Conservation (phyloP, 305 asterid genomes). For the Fraxinus sp. region DNA sequence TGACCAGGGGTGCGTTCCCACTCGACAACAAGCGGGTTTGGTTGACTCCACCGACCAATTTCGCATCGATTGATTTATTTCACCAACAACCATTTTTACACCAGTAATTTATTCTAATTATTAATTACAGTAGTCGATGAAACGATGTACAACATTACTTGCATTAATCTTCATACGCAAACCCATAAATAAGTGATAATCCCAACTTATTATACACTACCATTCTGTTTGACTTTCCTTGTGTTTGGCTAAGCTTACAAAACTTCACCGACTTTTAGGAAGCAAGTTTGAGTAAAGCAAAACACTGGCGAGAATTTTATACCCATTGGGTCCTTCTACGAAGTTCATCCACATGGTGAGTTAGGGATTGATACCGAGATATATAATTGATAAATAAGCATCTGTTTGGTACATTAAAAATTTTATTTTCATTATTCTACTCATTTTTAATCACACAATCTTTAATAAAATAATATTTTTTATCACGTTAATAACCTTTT, state of each 20-base stretch:
- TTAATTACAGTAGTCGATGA: neutral
- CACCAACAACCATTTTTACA: neutral
- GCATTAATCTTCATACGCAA: neutral
- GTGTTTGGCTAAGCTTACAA: neutral
- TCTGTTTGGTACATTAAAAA: no score
- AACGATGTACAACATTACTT: neutral
- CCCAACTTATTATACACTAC: neutral
- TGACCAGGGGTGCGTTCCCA: neutral
- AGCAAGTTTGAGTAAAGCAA: neutral
- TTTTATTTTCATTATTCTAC: no score
- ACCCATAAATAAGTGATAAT: neutral
- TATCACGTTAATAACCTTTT: no score
- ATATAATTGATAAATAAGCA: no score
- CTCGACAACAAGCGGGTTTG: neutral
- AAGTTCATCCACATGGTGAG: neutral
- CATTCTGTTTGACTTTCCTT: neutral
- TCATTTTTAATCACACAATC: no score
- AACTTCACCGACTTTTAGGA: neutral
- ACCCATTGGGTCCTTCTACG: neutral
- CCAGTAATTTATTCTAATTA: neutral
- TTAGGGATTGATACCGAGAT: neutral
- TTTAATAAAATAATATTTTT: no score
- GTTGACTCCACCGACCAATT: neutral
- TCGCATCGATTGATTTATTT: neutral
- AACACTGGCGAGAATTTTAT: neutral